Evolutionary conservation across 2,329 filamentous ascomycete genomes (phyloP), one percentile per base, ranked within the genome.

Genomic region (Hypoxylon sp.): DNA sequence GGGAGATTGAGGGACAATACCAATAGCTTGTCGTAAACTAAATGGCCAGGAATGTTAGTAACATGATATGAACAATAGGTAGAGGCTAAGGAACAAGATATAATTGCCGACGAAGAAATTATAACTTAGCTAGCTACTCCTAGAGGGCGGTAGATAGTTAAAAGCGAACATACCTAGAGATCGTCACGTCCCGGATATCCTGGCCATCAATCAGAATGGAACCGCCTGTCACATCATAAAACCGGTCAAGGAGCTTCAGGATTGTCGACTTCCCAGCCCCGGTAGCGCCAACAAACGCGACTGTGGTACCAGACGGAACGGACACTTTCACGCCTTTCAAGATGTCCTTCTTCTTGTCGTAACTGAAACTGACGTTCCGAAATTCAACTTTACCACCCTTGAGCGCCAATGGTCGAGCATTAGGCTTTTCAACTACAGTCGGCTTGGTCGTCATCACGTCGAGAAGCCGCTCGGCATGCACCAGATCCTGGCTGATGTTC

Each of bases 231-330:
- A 83, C 79, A 59, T 84, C 81, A 69, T 85, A 85, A 73, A 84
- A 84, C 9, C 83, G 82, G 73, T 83, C 83, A 6, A 85, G 77
- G 0, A 85, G 80, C 63, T 82, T 82, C 6, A 83, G 73, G 30
- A 80, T 81, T 2, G 82, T 84, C 5, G 82, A 84, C 65, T 84
- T 84, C 30, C 82, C 82, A 9, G 85, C 85, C 20, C 86, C 86
- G 9, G 85, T 88, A 45, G 85, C 81, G 9, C 87, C 86, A 7
- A 89, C 86, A 75, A 89, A 86, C 9, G 87, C 86, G 24, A 87
- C 82, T 0, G 85, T 87, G 58, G 82, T 82, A 12, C 87, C 84
- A 2, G 83, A 80, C 6, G 81, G 75, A 30, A 84, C 82, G 33
- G 78, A 78, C 64, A 89, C 82, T 64, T 79, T 83, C 63, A 89